Conservation (phyloP, 164 flowering plant species). For the Platanus orientalis region DNA sequence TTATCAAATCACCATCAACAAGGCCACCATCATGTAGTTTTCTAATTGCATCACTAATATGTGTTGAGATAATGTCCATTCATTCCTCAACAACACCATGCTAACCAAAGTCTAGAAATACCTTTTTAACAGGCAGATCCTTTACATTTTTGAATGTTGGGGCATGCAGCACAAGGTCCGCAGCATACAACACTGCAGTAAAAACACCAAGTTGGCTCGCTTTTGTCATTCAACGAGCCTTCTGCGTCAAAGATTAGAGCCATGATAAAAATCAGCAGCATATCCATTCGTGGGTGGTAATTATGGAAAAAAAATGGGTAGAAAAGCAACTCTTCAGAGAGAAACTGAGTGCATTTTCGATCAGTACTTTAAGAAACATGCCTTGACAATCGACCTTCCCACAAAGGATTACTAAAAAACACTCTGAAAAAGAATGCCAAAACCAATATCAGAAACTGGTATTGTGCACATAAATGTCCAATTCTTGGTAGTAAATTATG, state of each 20-base stretch:
- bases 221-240: slow-evolving; percentile 95
- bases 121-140: slow-evolving; percentile 82
- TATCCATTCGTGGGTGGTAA: neutral
- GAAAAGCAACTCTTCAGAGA: neutral
- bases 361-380: slow-evolving; percentile 89
- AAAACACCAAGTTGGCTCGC: slow-evolving; percentile 83
- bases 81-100: slow-evolving; percentile 59
- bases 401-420: slow-evolving; percentile 76
- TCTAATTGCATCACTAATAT: slow-evolving; percentile 82
- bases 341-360: slow-evolving; percentile 79
- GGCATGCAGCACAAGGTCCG: slow-evolving; percentile 57
- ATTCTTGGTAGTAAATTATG: neutral
- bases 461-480: too few relatives aligned
- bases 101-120: slow-evolving; percentile 70
- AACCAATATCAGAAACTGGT: slow-evolving; percentile 4
- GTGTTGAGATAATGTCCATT: slow-evolving; percentile 63
- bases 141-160: slow-evolving; percentile 83
- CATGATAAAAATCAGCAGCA: neutral
- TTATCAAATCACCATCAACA: slow-evolving; percentile 91
- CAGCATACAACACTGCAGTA: slow-evolving; percentile 73
- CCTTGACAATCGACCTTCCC: slow-evolving; percentile 78
- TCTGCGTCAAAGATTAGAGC: slow-evolving; percentile 38
- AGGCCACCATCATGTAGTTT: slow-evolving; percentile 96
- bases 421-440: slow-evolving; percentile 40
- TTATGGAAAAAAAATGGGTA: neutral